phyloP scores from a whole-genome alignment of 345 rosid species.

The Kernera saxatilis region DNA sequence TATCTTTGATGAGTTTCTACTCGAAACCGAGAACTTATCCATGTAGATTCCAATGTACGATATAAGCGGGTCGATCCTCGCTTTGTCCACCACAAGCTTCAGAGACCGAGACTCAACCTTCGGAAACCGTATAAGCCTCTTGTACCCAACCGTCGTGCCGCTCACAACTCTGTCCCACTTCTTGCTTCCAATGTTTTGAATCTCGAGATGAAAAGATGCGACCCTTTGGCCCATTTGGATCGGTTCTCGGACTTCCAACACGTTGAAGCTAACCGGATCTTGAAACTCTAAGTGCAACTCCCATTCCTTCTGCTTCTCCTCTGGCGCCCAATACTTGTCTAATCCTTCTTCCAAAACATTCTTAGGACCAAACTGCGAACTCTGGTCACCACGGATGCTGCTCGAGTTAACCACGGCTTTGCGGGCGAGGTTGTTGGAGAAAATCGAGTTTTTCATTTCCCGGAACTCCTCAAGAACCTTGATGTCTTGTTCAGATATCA shows the following conservation, averaged over 20 bases:
- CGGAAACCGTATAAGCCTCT: constrained; percentile 57
- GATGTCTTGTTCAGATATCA: constrained; percentile 65
- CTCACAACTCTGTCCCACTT: constrained; percentile 50
- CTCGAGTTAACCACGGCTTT: constrained; percentile 43
- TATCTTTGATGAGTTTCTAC: constrained; percentile 4
- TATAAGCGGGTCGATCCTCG: constrained; percentile 75
- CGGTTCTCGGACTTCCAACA: constrained; percentile 70
- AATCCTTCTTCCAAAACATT: constrained; percentile 63
- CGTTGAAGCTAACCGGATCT: constrained; percentile 55
- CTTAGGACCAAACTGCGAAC: constrained; percentile 31
- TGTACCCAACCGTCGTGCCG: constrained; percentile 77
- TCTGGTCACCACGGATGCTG: constrained; percentile 47
- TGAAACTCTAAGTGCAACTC: constrained; percentile 43
- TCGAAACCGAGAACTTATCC: constrained; percentile 40
- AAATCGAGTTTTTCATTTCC: constrained; percentile 48
- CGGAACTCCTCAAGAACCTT: constrained; percentile 62
- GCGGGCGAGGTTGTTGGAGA: constrained; percentile 53
- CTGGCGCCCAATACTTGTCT: constrained; percentile 77
- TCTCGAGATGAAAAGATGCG: constrained; percentile 50
- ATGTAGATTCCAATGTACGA: constrained; percentile 59
- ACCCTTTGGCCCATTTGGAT: constrained; percentile 90
- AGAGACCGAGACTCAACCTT: constrained; percentile 39
- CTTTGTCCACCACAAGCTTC: constrained; percentile 56
- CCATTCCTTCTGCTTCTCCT: constrained; percentile 52
- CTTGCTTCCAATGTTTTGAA: constrained; percentile 25